phyloP scores from a whole-genome alignment of 768 basidiomycete species.

The Lactarius hengduanensis region DNA sequence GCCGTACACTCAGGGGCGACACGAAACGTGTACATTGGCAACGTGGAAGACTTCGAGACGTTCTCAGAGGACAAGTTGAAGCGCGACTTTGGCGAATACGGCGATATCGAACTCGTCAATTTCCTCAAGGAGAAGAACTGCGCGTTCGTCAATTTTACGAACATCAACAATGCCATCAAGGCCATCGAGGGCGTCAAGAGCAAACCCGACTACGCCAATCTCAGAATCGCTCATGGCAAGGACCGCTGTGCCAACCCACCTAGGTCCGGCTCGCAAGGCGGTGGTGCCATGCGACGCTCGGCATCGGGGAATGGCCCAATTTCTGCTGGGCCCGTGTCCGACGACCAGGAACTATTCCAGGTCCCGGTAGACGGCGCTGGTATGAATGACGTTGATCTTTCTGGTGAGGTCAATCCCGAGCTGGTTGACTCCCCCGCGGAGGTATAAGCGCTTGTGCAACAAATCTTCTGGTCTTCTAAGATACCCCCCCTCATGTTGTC shows the following conservation, averaged over 20 bases:
- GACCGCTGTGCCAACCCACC: slow-evolving; percentile 95
- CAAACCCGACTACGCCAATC: slow-evolving; percentile 83
- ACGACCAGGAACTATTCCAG: slow-evolving; percentile 26
- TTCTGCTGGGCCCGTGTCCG: slow-evolving; percentile 6
- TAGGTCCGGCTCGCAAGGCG: slow-evolving; percentile 76
- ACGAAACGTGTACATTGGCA: slow-evolving; percentile 94
- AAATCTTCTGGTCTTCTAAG: slow-evolving; percentile 7
- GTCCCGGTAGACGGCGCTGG: slow-evolving; percentile 14
- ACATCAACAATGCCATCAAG: slow-evolving; percentile 93
- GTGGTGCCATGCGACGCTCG: slow-evolving; percentile 48
- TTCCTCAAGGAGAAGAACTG: slow-evolving; percentile 96
- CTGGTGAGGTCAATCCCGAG: slow-evolving; percentile 13
- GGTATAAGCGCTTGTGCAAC: neutral
- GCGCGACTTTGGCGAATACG: slow-evolving; percentile 92
- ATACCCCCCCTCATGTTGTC: slow-evolving; percentile 18
- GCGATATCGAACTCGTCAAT: slow-evolving; percentile 96
- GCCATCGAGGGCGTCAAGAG: slow-evolving; percentile 96
- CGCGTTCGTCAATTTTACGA: slow-evolving; percentile 95
- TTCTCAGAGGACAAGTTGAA: slow-evolving; percentile 89
- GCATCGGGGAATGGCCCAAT: slow-evolving; percentile 42
- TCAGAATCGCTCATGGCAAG: slow-evolving; percentile 93
- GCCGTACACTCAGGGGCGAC: slow-evolving; percentile 93
- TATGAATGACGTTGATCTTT: slow-evolving; percentile 20
- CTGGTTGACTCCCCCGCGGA: slow-evolving; percentile 20
- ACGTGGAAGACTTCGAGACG: slow-evolving; percentile 91